Percentiles rank a stretch among this genome's conserved stretches.
Conservation (phyloP, 148 eudicot genomes). For the Mesembryanthemum crystallinum region DNA sequence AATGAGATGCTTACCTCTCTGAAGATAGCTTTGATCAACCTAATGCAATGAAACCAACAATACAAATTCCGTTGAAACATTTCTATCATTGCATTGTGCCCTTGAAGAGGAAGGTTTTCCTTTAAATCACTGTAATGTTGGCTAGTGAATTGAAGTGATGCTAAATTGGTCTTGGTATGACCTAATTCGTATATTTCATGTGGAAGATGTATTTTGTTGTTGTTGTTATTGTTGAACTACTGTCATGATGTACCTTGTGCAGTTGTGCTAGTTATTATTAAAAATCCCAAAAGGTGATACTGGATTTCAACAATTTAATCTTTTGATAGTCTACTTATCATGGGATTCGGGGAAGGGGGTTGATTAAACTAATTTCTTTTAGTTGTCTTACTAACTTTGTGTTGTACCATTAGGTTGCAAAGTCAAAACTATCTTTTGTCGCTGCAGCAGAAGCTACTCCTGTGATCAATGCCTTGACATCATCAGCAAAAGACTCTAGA, state of each 20-base stretch:
- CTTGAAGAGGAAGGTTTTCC: background rate
- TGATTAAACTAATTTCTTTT: background rate
- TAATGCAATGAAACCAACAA: background rate
- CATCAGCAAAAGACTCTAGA: constrained; percentile 41
- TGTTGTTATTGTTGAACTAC: background rate
- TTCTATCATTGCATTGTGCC: background rate
- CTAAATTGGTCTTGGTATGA: background rate
- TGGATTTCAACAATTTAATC: no score
- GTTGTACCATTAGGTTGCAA: constrained; percentile 46
- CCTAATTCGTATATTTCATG: background rate
- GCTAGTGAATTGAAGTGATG: background rate
- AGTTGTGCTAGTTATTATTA: background rate
- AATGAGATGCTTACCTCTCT: background rate
- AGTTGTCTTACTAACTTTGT: background rate
- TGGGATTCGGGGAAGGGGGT: background rate
- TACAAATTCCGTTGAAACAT: background rate
- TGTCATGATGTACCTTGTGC: background rate
- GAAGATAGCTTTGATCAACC: background rate
- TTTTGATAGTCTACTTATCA: no score
- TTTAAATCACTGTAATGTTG: background rate
- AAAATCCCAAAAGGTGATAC: no score
- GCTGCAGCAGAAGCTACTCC: constrained; percentile 89
- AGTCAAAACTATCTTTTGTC: constrained; percentile 64
- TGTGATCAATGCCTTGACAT: constrained; percentile 45
- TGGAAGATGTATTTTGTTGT: background rate